phyloP scores from a whole-genome alignment of 2,329 filamentous ascomycete genomes.

The Pestalotiopsis fici region DNA sequence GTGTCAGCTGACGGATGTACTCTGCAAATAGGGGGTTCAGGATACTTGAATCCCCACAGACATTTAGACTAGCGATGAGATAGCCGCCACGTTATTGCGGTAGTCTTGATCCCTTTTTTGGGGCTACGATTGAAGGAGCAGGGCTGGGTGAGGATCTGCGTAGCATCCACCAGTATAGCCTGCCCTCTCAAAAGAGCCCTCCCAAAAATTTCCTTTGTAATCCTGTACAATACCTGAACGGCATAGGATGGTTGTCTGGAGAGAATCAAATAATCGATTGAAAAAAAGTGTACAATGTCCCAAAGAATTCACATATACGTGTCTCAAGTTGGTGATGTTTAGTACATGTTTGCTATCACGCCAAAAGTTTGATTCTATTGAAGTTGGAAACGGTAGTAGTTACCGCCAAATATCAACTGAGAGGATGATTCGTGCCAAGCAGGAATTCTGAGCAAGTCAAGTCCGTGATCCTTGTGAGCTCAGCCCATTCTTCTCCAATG shows the following conservation, averaged over 20 bases:
- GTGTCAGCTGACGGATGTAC: background rate
- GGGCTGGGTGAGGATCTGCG: background rate
- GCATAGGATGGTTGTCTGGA: constrained; percentile 3
- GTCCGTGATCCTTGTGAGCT: too few species aligned
- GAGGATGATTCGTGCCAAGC: too few species aligned
- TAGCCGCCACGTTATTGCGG: background rate
- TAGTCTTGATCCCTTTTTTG: background rate
- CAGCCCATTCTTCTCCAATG: too few species aligned
- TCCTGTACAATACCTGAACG: constrained; percentile 12
- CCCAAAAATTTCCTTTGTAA: constrained; percentile 12
- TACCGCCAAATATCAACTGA: too few species aligned
- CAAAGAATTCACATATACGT: too few species aligned
- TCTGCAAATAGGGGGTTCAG: background rate
- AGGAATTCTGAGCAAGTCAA: too few species aligned
- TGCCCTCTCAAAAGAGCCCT: background rate
- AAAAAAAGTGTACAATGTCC: background rate
- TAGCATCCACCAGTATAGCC: constrained; percentile 2
- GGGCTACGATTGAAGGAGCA: background rate
- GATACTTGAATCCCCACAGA: background rate
- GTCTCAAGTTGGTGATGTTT: too few species aligned
- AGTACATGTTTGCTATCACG: too few species aligned
- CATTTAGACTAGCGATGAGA: constrained; percentile 1
- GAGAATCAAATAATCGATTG: constrained; percentile 8
- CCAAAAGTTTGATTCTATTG: too few species aligned
- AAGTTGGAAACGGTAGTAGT: too few species aligned